These are phyloP conservation scores for Emydomyces testavorans DNA, from an alignment of 2,329 filamentous ascomycete genomes.

Conservation along the genomic window DNA sequence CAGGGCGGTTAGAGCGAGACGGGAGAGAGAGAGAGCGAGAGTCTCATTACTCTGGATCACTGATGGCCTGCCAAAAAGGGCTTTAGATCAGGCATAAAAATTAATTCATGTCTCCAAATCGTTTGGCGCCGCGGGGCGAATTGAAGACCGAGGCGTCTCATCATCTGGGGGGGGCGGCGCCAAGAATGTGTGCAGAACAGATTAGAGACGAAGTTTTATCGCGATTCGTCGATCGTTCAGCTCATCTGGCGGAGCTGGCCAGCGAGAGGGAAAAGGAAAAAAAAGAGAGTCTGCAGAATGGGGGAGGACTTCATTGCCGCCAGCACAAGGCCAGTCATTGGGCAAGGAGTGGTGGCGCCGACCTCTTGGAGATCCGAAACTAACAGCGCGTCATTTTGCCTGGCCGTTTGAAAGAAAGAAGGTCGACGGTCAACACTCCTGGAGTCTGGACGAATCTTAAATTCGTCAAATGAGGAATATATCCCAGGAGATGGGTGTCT, in stretches of 20 bases:
- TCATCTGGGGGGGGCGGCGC: neutral
- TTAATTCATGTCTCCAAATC: slow-evolving; percentile 4
- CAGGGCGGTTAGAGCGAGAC: slow-evolving; percentile 10
- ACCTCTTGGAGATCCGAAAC: slow-evolving; percentile 9
- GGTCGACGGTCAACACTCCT: neutral
- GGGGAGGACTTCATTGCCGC: neutral
- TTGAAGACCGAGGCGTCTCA: slow-evolving; percentile 8
- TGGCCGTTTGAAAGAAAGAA: neutral
- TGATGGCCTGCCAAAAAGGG: neutral
- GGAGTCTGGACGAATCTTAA: neutral
- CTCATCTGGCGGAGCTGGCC: neutral
- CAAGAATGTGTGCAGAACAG: slow-evolving; percentile 2
- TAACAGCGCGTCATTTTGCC: slow-evolving; percentile 5
- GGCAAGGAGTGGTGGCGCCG: slow-evolving; percentile 2
- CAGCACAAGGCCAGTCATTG: slow-evolving; percentile 7
- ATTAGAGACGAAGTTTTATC: neutral
- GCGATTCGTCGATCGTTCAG: neutral
- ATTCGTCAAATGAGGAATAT: neutral
- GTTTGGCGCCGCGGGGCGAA: slow-evolving; percentile 6
- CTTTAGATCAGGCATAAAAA: slow-evolving; percentile 5
- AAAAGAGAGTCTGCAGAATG: neutral
- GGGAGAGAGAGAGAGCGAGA: neutral
- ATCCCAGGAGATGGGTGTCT: neutral
- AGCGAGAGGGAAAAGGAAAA: neutral
- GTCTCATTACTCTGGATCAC: slow-evolving; percentile 9